These are phyloP conservation scores for Eutrema yunnanense DNA, from an alignment of 345 rosid species.

Conservation along the genomic window DNA sequence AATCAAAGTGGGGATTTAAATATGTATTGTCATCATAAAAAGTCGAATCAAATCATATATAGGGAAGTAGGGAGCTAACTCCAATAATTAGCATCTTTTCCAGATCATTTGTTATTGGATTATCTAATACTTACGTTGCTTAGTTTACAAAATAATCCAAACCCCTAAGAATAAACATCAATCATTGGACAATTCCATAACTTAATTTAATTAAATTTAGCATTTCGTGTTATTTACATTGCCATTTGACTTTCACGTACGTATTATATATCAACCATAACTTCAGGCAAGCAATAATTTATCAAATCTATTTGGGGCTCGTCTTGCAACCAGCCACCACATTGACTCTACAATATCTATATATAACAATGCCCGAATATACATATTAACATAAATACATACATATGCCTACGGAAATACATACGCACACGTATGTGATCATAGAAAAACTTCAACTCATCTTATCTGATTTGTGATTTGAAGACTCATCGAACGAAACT, in stretches of 20 bases:
- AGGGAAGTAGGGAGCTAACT: not conserved
- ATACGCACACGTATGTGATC: slow-evolving; percentile 7
- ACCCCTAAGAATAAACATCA: not conserved
- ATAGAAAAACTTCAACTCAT: not conserved
- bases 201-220: not conserved
- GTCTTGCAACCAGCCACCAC: slow-evolving; percentile 18
- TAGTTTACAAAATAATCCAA: not conserved
- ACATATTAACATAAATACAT: not conserved
- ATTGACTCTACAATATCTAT: slow-evolving; percentile 5
- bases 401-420: not conserved
- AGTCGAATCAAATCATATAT: not conserved
- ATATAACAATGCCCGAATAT: not conserved
- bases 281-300: not conserved
- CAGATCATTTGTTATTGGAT: slow-evolving; percentile 1
- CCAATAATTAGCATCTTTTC: slow-evolving; percentile 6
- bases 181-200: slow-evolving; percentile 15
- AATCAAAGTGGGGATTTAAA: not conserved
- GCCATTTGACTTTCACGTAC: slow-evolving; percentile 14
- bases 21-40: not conserved
- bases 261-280: slow-evolving; percentile 5
- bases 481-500: not conserved
- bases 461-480: not conserved
- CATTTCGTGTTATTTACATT: slow-evolving; percentile 10
- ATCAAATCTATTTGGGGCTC: not conserved
- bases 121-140: slow-evolving; percentile 11